Evolutionary conservation across 2,329 filamentous ascomycete genomes (phyloP), one percentile per base, ranked within the genome.

Genomic region (Claviceps sp.): DNA sequence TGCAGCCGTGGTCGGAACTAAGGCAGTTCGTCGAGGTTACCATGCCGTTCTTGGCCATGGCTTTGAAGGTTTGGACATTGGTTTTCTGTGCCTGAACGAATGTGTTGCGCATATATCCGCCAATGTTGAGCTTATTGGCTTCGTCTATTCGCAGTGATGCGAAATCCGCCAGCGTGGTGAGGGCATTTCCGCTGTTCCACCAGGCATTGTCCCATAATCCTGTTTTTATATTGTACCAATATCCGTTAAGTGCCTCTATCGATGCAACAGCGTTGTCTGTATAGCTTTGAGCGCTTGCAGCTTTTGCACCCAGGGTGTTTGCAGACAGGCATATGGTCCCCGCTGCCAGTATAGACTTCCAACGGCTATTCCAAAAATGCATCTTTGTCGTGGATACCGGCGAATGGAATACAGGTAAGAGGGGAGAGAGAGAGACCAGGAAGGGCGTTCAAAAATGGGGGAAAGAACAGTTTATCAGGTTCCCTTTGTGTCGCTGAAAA

Each of bases 121-220:
- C 62, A 22, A 77, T 59, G 54, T 68, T 67, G 48, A 74, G 59
- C 45, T 61, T 48, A 49, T 68, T 66, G 39, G 68, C 67, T 30
- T 64, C 61, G 7, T 58, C 54, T 1, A 62, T 57, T 43, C 67
- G 64, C 8, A 71, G 55, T 11, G 55, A 51, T 4, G 70, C 66
- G 61, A 75, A 76, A 61, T 87, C 79, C 50, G 74, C 76, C 17
- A 87, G 65, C 3, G 73, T 74, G 0, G 81, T 85, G 54, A 88
- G 68, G 53, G 74, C 74, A 61, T 87, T 88, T 45, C 78, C 85
- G 50, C 76, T 76, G 61, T 87, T 86, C 85, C 85, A 89, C 85
- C 85, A 89, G 7, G 76, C 73, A 0, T 75, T 75, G 51, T 78
- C 67, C 81, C 81, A 88, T 13, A 85, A 68, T 3, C 85, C 84